Conservation (phyloP, 805 yeast genomes). For the Teunomyces lycoperdinae region DNA sequence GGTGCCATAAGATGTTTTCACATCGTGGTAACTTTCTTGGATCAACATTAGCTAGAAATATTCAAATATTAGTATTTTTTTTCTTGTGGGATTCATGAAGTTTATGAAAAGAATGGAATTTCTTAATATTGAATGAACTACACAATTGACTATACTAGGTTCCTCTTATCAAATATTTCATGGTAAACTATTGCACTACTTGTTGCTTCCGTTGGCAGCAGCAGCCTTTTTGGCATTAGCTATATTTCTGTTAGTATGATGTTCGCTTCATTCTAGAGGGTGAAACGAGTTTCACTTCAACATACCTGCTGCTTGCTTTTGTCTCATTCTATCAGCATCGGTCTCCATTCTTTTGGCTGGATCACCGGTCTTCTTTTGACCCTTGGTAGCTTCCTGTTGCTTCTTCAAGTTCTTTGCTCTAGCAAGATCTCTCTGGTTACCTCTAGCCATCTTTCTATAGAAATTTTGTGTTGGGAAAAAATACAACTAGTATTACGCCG, state of each 20-base stretch:
- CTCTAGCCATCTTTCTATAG: slow-evolving; percentile 70
- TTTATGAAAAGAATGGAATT: not conserved
- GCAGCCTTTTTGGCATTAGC: slow-evolving; percentile 52
- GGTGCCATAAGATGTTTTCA: slow-evolving; percentile 62
- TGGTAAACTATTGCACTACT: not conserved
- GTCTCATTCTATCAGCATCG: slow-evolving; percentile 88
- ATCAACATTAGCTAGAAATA: slow-evolving; percentile 50
- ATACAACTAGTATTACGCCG: not conserved
- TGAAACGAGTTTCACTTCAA: slow-evolving; percentile 12
- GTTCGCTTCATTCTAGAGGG: not conserved
- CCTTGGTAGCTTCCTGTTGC: slow-evolving; percentile 59
- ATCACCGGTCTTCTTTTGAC: slow-evolving; percentile 66
- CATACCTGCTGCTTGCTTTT: slow-evolving; percentile 80
- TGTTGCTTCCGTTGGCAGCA: slow-evolving; percentile 8
- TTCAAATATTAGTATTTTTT: not conserved
- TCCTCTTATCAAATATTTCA: not conserved
- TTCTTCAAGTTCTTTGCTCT: slow-evolving; percentile 86
- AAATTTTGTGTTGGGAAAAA: not conserved
- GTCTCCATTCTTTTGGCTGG: slow-evolving; percentile 81
- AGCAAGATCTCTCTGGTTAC: slow-evolving; percentile 94
- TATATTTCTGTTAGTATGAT: slow-evolving; percentile 16
- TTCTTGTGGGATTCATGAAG: not conserved
- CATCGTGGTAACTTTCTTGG: slow-evolving; percentile 62
- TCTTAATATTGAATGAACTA: not conserved
- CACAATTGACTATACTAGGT: not conserved